Base-by-base conservation (phyloP, 2,329 filamentous ascomycete species). In the Colletotrichum sidae region DNA sequence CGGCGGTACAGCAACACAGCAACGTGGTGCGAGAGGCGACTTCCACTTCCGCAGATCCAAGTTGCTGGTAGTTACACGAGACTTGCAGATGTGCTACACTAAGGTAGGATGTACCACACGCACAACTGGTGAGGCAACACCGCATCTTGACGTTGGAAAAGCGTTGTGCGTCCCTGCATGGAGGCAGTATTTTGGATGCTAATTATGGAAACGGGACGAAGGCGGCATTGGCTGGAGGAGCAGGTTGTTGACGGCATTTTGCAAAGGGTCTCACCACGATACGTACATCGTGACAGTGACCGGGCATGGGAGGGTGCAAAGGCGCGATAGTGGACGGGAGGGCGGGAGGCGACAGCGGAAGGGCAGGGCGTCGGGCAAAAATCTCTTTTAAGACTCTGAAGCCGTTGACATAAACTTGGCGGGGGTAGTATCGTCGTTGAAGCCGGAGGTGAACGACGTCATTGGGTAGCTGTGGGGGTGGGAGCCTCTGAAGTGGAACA, bases 201-300 rank as follows among this genome's bases (percentile, higher is more conserved):
- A 65, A 65, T 65, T 65, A 56, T 65, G 63, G 63, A 65, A 62
- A 65, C 47, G 52, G 63, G 63, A 65, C 57, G 53, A 65, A 65
- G 58, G 58, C 53, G 42, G 58, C 34, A 56, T 65, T 56, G 58
- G 62, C 34, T 56, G 52, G 51, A 62, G 52, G 51, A 62, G 46
- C 37, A 56, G 51, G 13, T 56, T 25, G 33, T 56, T 65, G 57
- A 56, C 52, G 42, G 58, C 52, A 62, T 56, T 46, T 11, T 39
- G 53, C 25, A 65, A 65, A 58, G 52, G 62, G 47, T 52, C 37
- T 65, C 51, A 25, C 37, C 37, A 62, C 33, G 46, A 47, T 62
- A 61, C 57, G 46, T 65, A 49, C 25, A 34, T 45, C 25, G 52
- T 65, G 58, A 51, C 50, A 44, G 49, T 41, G 47, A 55, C 39